Conservation (phyloP, 805 yeast species). For the Lachancea meyersii region DNA sequence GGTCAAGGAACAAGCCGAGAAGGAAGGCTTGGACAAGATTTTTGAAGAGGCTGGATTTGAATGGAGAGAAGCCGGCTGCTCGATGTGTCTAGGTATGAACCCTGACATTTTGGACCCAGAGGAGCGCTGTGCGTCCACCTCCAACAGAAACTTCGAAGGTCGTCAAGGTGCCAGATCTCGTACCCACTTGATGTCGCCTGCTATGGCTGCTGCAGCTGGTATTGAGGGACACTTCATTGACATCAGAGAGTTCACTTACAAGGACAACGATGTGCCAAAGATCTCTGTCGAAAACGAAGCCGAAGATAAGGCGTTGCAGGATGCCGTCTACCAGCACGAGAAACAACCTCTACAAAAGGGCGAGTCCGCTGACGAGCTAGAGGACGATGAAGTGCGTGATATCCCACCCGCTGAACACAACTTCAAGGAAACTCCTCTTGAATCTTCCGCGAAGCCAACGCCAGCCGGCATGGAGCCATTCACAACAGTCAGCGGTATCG, state of each 20-base stretch:
- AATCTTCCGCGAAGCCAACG: conserved; percentile 29
- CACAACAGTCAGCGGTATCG: conserved; percentile 67
- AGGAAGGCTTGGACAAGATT: conserved; percentile 87
- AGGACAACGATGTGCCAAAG: conserved; percentile 53
- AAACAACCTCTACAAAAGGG: conserved; percentile 53
- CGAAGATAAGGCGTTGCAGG: conserved; percentile 52
- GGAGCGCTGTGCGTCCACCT: conserved; percentile 98
- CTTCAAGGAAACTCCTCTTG: conserved; percentile 33
- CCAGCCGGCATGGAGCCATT: conserved; percentile 69
- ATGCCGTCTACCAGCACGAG: conserved; percentile 67
- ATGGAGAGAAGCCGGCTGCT: conserved; percentile 99
- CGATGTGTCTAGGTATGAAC: conserved; percentile 99
- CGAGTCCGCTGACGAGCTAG: conserved; percentile 43
- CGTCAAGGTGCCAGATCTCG: conserved; percentile 96
- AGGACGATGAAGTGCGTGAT: conserved; percentile 54
- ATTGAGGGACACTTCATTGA: conserved; percentile 86
- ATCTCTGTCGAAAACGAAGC: conserved; percentile 40
- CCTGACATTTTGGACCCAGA: conserved; percentile 93
- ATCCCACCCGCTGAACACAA: conserved; percentile 50
- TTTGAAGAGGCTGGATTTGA: conserved; percentile 91
- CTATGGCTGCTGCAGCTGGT: conserved; percentile 99
- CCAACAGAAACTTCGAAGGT: conserved; percentile 98
- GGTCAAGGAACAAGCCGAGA: conserved; percentile 88
- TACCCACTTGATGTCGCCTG: conserved; percentile 97
- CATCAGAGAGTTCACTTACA: conserved; percentile 72